Percentiles rank a stretch among this genome's conserved stretches.
Evolutionary conservation across 768 basidiomycete genomes (phyloP).

Genomic region (Amanita phalloides): DNA sequence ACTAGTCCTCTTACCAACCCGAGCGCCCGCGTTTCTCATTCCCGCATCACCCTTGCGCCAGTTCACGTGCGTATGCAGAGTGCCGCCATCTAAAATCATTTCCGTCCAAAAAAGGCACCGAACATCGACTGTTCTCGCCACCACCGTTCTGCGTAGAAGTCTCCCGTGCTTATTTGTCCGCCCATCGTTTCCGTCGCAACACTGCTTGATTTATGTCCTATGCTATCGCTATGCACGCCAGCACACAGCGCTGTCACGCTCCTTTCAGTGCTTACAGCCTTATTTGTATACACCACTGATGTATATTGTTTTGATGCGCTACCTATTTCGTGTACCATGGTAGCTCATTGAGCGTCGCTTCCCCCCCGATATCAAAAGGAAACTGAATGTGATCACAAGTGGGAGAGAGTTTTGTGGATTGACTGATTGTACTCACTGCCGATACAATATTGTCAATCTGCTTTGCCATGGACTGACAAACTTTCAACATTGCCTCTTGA

Average conservation of each 20-base stretch:
- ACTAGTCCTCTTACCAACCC: slow-evolving; percentile 46
- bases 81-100: slow-evolving; percentile 19
- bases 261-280: background rate
- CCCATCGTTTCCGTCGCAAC: background rate
- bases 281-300: background rate
- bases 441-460: background rate
- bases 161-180: background rate
- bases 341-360: background rate
- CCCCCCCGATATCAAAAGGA: background rate
- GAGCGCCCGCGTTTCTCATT: slow-evolving; percentile 45
- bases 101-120: slow-evolving; percentile 9
- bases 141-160: background rate
- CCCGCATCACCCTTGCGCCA: slow-evolving; percentile 37
- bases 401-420: background rate
- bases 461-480: background rate
- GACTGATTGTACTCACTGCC: no score
- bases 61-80: slow-evolving; percentile 35
- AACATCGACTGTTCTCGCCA: slow-evolving; percentile 8
- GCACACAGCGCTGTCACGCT: background rate
- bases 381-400: background rate
- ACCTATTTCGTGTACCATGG: background rate
- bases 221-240: slow-evolving; percentile 1
- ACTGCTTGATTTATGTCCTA: slow-evolving; percentile 6
- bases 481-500: background rate
- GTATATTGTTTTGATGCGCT: background rate